Evolutionary conservation across 768 basidiomycete genomes (phyloP), one percentile per base, ranked within the genome.

Genomic region (Termitomyces sp.): DNA sequence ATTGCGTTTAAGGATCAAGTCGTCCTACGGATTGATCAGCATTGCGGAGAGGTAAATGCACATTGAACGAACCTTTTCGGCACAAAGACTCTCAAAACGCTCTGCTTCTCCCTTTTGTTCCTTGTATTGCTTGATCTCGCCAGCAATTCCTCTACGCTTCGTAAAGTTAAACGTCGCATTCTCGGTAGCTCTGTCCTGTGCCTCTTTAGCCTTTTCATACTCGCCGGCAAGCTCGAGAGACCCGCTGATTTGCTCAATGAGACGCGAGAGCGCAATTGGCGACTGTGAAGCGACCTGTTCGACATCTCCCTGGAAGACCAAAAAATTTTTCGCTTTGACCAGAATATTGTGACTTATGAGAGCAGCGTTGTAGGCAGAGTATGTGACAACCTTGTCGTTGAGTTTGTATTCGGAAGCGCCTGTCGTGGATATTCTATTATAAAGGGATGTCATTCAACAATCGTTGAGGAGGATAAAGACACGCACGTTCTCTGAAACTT

Each of bases 301-400:
- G 35, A 99, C 97, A 69, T 98, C 97, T 54, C 97, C 97, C 69
- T 99, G 97, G 77, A 99, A 98, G 12, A 98, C 97, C 55, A 98
- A 87, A 68, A 98, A 99, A 76, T 98, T 98, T 78, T 98, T 98
- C 13, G 97, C 97, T 75, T 97, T 98, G 68, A 98, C 95, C 50
- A 98, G 90, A 68, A 99, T 93, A 68, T 98, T 97, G 68, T 97
- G 95, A 7, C 81, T 77, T 57, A 90, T 81, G 28, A 99, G 87
- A 13, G 92, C 90, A 5, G 87, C 79, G 61, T 97, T 97, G 78
- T 98, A 99, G 1, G 84, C 84, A 13, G 87, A 82, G 71, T 95
- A 95, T 0, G 94, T 89, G 56, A 97, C 92, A 26, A 83, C 77
- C 65, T 82, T 85, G 61, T 78, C 77, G 72, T 98, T 94, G 50